phyloP scores from a whole-genome alignment of 495 filamentous ascomycete genomes.

The Staphylotrichum tortipilum region DNA sequence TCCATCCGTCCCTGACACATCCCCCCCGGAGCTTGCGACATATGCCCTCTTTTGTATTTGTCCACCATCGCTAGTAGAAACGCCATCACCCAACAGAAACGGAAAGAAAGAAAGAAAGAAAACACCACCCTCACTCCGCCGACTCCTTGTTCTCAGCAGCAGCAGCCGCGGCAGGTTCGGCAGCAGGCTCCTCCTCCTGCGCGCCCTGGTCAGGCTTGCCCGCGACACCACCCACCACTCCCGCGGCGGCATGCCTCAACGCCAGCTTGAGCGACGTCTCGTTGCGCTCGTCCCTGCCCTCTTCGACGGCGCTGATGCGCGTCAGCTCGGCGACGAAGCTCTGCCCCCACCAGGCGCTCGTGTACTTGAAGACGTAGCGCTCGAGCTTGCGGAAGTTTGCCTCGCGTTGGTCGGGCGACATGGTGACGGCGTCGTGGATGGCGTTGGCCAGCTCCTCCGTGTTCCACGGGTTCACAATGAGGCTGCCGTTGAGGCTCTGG shows the following conservation, averaged over 20 bases:
- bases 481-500: slow-evolving; percentile 72
- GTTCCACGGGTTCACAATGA: slow-evolving; percentile 90
- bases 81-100: not conserved
- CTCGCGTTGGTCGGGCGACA: slow-evolving; percentile 73
- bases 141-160: slow-evolving; percentile 5
- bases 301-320: slow-evolving; percentile 32
- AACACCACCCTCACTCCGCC: not conserved
- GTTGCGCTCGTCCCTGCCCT: slow-evolving; percentile 5
- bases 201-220: slow-evolving; percentile 12
- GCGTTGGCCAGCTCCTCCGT: slow-evolving; percentile 79
- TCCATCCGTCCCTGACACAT: not conserved
- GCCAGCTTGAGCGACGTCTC: slow-evolving; percentile 3
- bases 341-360: slow-evolving; percentile 95
- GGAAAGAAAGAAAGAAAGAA: not conserved
- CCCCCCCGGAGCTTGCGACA: not conserved
- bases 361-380: slow-evolving; percentile 83
- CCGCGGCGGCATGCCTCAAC: slow-evolving; percentile 6
- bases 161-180: not conserved
- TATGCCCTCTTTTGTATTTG: not conserved
- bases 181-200: slow-evolving; percentile 7
- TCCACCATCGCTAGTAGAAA: not conserved
- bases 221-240: slow-evolving; percentile 13
- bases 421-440: slow-evolving; percentile 75
- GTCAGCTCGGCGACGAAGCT: slow-evolving; percentile 82
- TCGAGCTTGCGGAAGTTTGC: slow-evolving; percentile 74